Conservation (phyloP, 2,329 filamentous ascomycete species). For the Diplodia mutila region DNA sequence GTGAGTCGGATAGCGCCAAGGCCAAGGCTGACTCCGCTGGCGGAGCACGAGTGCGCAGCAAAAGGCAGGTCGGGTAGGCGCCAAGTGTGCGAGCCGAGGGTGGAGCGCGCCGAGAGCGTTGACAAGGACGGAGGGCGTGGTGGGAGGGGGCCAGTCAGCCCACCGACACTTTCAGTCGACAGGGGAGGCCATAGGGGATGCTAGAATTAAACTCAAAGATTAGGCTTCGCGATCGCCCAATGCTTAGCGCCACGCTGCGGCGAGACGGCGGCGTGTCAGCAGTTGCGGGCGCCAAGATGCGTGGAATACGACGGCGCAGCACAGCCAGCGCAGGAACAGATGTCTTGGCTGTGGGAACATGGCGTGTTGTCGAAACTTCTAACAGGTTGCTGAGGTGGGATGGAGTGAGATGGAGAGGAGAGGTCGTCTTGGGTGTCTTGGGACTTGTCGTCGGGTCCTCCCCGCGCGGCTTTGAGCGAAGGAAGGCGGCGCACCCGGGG, state of each 20-base stretch:
- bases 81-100: not conserved
- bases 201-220: conserved; percentile 3
- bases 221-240: conserved; percentile 9
- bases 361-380: not conserved
- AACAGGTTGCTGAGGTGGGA: not conserved
- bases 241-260: conserved; percentile 3
- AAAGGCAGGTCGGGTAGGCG: not conserved
- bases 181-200: not conserved
- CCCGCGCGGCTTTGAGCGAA: not conserved
- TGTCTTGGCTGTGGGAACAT: not conserved
- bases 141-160: not conserved
- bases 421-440: too few relatives aligned
- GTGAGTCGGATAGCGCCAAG: not conserved
- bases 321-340: not conserved
- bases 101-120: not conserved
- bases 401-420: not conserved
- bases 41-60: not conserved
- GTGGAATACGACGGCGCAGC: not conserved
- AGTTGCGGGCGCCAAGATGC: not conserved
- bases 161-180: not conserved
- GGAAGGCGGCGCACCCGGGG: not conserved
- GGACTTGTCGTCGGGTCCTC: not conserved
- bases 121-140: not conserved
- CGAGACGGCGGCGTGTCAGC: conserved; percentile 18
- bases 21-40: not conserved